A percentile compares a stretch with the other conserved stretches of the same genome.
Conservation (phyloP, 106 monocot species). For the Dactylorhiza incarnata region DNA sequence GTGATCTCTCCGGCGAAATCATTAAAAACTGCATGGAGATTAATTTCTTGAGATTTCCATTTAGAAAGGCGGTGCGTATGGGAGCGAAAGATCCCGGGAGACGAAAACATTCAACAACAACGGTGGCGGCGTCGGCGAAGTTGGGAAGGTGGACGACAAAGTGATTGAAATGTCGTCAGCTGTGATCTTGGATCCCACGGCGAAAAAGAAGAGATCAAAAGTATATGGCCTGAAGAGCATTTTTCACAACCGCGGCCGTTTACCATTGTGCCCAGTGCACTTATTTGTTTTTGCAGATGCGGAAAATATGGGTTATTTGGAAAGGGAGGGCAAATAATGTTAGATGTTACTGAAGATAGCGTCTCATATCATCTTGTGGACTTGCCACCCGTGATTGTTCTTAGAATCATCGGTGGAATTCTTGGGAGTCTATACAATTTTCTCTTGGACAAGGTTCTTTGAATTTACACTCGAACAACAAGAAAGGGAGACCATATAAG, state of each 20-base stretch:
- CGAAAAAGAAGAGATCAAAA: no score
- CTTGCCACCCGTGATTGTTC: slow-evolving; percentile 58
- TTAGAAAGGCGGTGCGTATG: no score
- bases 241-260: slow-evolving; percentile 82
- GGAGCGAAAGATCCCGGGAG: no score
- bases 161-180: no score
- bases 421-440: slow-evolving; percentile 79
- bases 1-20: no score
- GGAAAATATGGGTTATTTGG: slow-evolving; percentile 79
- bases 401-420: slow-evolving; percentile 68
- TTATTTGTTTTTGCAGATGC: slow-evolving; percentile 69
- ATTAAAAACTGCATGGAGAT: no score
- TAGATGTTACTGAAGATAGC: slow-evolving; percentile 51
- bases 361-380: slow-evolving; percentile 49
- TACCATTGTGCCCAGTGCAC: slow-evolving; percentile 50
- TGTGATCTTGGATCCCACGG: no score
- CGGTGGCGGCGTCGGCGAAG: no score
- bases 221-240: slow-evolving; percentile 85
- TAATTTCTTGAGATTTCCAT: no score
- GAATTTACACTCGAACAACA: slow-evolving; percentile 54
- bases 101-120: no score
- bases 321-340: slow-evolving; percentile 84
- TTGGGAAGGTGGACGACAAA: no score
- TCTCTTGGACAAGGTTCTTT: slow-evolving; percentile 47
- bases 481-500: slow-evolving; percentile 33